These are phyloP conservation scores for Aspergillus arachidicola DNA, from an alignment of 2,329 filamentous ascomycete species.

Conservation along the genomic window DNA sequence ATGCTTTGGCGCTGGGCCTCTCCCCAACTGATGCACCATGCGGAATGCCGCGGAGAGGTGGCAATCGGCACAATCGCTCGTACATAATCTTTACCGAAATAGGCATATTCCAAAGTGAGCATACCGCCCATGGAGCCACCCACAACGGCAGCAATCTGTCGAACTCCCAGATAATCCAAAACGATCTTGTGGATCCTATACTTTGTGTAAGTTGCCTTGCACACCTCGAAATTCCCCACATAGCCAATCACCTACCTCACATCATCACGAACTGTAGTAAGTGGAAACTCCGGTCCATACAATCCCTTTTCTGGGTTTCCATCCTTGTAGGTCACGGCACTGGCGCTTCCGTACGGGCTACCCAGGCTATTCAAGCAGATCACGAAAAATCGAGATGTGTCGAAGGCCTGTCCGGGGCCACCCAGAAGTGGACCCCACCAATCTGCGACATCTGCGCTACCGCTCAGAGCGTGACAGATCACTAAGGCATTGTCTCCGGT, in stretches of 20 bases:
- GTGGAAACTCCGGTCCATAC: conserved; percentile 93
- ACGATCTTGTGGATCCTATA: conserved; percentile 56
- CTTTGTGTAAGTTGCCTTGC: conserved; percentile 2
- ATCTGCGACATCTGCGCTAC: conserved; percentile 58
- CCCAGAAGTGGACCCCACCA: conserved; percentile 61
- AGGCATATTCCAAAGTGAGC: conserved; percentile 63
- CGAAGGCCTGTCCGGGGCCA: conserved; percentile 56
- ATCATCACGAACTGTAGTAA: conserved; percentile 94
- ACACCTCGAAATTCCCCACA: conserved; percentile 5
- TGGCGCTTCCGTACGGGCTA: conserved; percentile 58
- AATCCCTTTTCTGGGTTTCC: conserved; percentile 71
- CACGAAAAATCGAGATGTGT: conserved; percentile 56
- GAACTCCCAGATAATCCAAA: conserved; percentile 57
- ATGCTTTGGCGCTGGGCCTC: conserved; percentile 68
- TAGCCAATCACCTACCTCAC: conserved; percentile 69
- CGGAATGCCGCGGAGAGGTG: conserved; percentile 58
- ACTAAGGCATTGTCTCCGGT: conserved; percentile 64
- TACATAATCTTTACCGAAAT: conserved; percentile 68
- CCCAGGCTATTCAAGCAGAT: conserved; percentile 59
- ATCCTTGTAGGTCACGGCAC: conserved; percentile 74
- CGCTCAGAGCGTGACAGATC: conserved; percentile 59
- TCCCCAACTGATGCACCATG: conserved; percentile 63
- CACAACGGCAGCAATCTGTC: conserved; percentile 56
- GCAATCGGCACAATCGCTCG: conserved; percentile 58
- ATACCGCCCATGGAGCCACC: conserved; percentile 63